Evolutionary conservation across 1,284 basidiomycete genomes (phyloP).

Genomic region (Mycena sp.): DNA sequence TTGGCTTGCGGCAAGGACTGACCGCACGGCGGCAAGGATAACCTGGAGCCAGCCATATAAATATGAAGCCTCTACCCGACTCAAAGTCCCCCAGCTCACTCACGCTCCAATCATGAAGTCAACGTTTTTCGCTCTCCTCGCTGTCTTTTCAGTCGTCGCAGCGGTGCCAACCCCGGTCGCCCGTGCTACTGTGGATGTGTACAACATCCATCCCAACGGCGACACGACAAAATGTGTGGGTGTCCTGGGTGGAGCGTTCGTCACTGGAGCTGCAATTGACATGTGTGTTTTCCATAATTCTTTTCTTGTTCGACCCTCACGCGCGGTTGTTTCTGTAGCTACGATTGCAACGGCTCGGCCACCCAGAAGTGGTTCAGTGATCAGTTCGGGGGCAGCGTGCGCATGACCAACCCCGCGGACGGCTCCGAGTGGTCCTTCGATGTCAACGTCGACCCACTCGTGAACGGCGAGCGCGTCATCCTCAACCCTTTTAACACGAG

Average conservation of each 20-base stretch:
- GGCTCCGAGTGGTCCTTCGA: background rate
- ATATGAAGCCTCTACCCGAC: too few relatives aligned
- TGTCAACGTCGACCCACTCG: too few relatives aligned
- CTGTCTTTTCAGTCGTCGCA: background rate
- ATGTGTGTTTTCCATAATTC: background rate
- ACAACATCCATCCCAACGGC: background rate
- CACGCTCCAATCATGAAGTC: too few relatives aligned
- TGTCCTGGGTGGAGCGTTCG: background rate
- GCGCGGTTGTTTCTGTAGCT: background rate
- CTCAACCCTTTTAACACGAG: too few relatives aligned
- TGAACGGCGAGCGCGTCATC: too few relatives aligned
- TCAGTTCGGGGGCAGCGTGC: background rate
- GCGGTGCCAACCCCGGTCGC: background rate
- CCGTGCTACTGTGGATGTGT: background rate
- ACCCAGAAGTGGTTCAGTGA: too few relatives aligned
- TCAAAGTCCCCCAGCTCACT: too few relatives aligned
- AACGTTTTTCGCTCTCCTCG: too few relatives aligned
- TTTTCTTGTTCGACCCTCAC: background rate
- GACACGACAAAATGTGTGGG: background rate
- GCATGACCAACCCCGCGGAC: background rate
- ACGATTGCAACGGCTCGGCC: background rate
- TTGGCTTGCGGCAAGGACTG: too few relatives aligned
- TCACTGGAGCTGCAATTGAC: background rate
- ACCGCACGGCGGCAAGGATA: too few relatives aligned
- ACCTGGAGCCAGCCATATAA: too few relatives aligned